Conservation (phyloP, 1,139 yeast species). For the Pichia sp. region DNA sequence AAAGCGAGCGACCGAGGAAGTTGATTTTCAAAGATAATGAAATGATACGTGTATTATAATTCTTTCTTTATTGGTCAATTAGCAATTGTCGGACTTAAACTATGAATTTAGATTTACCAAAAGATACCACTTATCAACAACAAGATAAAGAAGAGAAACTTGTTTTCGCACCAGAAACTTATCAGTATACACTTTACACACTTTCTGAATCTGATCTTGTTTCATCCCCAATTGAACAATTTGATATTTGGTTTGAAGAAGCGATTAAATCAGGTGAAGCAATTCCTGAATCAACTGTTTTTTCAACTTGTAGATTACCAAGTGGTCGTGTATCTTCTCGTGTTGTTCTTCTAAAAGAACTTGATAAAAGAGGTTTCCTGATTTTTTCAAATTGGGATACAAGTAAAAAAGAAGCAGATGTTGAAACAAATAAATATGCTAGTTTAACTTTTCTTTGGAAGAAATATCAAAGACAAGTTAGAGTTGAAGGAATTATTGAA, state of each 20-base stretch:
- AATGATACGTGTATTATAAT: too few species aligned
- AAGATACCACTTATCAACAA: conserved; percentile 9
- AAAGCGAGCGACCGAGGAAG: too few species aligned
- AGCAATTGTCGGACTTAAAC: too few species aligned
- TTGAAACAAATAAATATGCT: conserved; percentile 67
- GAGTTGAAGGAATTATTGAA: conserved; percentile 84
- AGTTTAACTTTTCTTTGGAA: conserved; percentile 93
- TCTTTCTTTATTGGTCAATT: background rate
- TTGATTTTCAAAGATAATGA: too few species aligned
- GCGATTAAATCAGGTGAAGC: conserved; percentile 54
- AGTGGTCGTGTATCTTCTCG: conserved; percentile 83
- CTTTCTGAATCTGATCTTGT: conserved; percentile 51
- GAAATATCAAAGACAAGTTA: conserved; percentile 79
- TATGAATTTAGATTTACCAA: conserved; percentile 16
- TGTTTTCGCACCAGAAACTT: conserved; percentile 77
- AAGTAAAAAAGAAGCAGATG: conserved; percentile 73
- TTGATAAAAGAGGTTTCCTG: conserved; percentile 80
- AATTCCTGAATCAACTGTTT: conserved; percentile 73
- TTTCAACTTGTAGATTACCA: conserved; percentile 83
- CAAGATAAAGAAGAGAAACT: conserved; percentile 22
- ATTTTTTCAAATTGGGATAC: conserved; percentile 88
- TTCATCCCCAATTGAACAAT: conserved; percentile 66
- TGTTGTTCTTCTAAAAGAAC: conserved; percentile 78
- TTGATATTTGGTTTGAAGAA: conserved; percentile 77
- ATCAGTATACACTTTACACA: conserved; percentile 72